Percentiles rank a stretch among this genome's conserved stretches.
phyloP scores from a whole-genome alignment of 148 eudicot species.

The Drosera capensis region DNA sequence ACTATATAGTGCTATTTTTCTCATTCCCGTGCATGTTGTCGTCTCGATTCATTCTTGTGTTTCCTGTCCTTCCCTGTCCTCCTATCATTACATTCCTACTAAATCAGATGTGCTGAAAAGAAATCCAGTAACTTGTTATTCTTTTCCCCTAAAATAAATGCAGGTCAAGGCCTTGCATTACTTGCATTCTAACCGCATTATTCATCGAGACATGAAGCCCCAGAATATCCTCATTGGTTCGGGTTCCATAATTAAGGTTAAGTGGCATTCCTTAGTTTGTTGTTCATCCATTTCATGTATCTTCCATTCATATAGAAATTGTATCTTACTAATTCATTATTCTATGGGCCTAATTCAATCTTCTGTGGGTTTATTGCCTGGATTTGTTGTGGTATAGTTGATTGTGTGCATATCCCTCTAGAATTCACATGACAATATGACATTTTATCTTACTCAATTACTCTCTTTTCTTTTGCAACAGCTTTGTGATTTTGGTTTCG shows the following conservation, averaged over 20 bases:
- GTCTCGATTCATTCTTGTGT: background rate
- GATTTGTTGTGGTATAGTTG: too few relatives aligned
- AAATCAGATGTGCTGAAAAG: background rate
- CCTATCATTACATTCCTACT: background rate
- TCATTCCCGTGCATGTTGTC: background rate
- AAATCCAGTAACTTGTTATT: too few relatives aligned
- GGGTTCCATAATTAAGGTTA: constrained; percentile 82
- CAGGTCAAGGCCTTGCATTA: constrained; percentile 94
- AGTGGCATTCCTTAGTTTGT: background rate
- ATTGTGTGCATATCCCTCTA: too few relatives aligned
- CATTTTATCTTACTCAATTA: constrained; percentile 1
- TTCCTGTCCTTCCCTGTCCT: background rate
- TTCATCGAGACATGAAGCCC: constrained; percentile 99
- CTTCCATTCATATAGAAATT: background rate
- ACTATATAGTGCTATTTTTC: too few relatives aligned
- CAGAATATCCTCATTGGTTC: constrained; percentile 96
- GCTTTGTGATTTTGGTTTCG: constrained; percentile 99
- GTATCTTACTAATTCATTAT: constrained; percentile 1
- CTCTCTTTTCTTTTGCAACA: constrained; percentile 12
- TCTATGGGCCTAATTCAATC: background rate
- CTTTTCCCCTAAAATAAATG: constrained; percentile 2
- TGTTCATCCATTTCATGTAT: background rate
- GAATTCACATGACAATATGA: background rate
- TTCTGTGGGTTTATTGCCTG: background rate
- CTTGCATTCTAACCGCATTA: constrained; percentile 89